Percentiles rank a stretch among this genome's conserved stretches.
These are phyloP conservation scores for Adansonia grandidieri DNA, from an alignment of 441 rosid species.

Conservation along the genomic window DNA sequence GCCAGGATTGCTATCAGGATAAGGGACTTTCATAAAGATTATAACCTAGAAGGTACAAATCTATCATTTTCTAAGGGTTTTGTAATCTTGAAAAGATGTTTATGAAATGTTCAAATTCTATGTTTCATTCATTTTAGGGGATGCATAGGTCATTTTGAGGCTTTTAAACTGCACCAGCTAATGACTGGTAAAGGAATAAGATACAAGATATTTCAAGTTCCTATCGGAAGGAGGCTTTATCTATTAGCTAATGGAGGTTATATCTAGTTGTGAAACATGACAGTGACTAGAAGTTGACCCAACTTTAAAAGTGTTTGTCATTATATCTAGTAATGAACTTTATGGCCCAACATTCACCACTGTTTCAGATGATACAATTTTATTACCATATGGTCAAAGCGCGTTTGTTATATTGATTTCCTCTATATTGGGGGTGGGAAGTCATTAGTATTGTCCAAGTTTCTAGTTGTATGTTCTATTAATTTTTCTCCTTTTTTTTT, in stretches of 20 bases:
- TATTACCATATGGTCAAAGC: neutral
- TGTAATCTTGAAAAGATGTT: neutral
- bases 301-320: constrained; percentile 13
- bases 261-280: constrained; percentile 13
- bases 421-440: neutral
- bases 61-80: neutral
- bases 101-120: neutral
- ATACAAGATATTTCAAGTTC: neutral
- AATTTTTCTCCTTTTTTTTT: neutral
- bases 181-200: neutral
- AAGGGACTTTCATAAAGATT: neutral
- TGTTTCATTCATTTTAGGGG: constrained; percentile 1
- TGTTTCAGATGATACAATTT: neutral
- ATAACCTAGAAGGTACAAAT: neutral
- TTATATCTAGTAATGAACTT: neutral
- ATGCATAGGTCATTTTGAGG: neutral
- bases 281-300: constrained; percentile 1
- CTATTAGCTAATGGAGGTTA: neutral
- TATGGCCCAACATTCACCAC: constrained; percentile 13
- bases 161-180: neutral
- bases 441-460: neutral
- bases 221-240: neutral
- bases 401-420: neutral
- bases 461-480: constrained; percentile 1
- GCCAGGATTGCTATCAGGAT: neutral